Evolutionary conservation across 768 basidiomycete species (phyloP).

Genomic region (Boletus coccyginus): DNA sequence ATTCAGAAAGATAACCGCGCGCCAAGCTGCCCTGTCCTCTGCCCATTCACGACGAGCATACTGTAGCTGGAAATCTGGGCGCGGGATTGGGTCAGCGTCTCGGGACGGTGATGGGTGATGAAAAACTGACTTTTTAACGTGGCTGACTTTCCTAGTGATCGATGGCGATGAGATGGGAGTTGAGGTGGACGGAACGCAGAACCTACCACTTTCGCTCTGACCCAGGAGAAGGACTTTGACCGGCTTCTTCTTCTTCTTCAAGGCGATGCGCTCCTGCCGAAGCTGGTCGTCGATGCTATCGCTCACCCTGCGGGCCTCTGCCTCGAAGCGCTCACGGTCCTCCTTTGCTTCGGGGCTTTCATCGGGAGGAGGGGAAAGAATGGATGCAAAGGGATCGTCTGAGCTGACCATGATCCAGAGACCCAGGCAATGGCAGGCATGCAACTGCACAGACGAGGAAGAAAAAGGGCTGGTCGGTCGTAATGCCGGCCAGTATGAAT

Average conservation of each 20-base stretch:
- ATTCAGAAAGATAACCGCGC: slow-evolving; percentile 74
- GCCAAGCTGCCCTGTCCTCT: slow-evolving; percentile 69
- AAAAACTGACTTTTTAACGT: slow-evolving; percentile 65
- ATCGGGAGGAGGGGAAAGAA: slow-evolving; percentile 60
- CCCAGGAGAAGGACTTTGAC: slow-evolving; percentile 76
- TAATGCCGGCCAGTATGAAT: too few species aligned
- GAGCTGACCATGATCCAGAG: slow-evolving; percentile 30
- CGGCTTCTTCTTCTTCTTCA: slow-evolving; percentile 62
- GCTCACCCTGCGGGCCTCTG: slow-evolving; percentile 59
- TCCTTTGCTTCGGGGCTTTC: slow-evolving; percentile 59
- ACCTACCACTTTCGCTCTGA: slow-evolving; percentile 66
- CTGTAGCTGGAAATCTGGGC: slow-evolving; percentile 67
- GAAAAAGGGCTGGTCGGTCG: too few species aligned
- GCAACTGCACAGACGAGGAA: neutral
- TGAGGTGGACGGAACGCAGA: neutral
- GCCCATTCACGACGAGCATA: slow-evolving; percentile 70
- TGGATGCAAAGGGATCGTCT: slow-evolving; percentile 61
- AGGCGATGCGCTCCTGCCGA: slow-evolving; percentile 52
- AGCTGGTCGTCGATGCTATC: slow-evolving; percentile 78
- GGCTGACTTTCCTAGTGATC: slow-evolving; percentile 57
- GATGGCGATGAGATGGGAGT: neutral
- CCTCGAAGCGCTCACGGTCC: slow-evolving; percentile 57
- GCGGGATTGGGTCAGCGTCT: neutral
- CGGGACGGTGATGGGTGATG: neutral
- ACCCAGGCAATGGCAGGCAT: neutral